Evolutionary conservation across 495 filamentous ascomycete genomes (phyloP), one percentile per base, ranked within the genome.

Genomic region (Cryomyces minteri): DNA sequence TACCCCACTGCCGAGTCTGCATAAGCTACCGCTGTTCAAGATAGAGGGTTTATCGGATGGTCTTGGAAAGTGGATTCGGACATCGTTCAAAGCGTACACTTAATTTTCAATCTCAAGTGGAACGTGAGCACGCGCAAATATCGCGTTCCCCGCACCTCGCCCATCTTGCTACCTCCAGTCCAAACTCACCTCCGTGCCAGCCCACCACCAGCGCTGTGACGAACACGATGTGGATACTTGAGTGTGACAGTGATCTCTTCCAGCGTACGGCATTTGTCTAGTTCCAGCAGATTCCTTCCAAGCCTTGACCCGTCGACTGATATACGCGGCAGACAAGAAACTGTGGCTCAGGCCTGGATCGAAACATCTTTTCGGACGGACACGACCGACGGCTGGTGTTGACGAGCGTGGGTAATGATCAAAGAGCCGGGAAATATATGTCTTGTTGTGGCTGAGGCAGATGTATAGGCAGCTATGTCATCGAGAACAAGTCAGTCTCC

Each of bases 401-500:
- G 45, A 53, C 18, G 38, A 10, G 6, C 36, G 42, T 10, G 40
- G 40, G 9, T 10, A 11, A 18, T 12, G n/a, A 41, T 12, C 28
- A 9, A 9, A 14, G 8, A 11, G 25, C 9, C 9, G 40, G 8
- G 25, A 8, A 41, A 41, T 41, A 30, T 18, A n/a, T 1, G 28
- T 1, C 4, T 9, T 9, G 28, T 9, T 10, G 28, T 14, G 9
- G 34, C 34, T 38, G 12, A 38, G 34, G 9, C 9, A 38, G 40
- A 41, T 4, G 30, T 14, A 62, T 54, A 74, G 59, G 64, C 69
- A 63, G 72, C 54, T 55, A 77, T 77, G 58, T 59, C 44, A 70
- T 84, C 62, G 43, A 69, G 5, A 67, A 86, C 46, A 79, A 81
- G 49, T 76, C 76, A 5, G 78, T 98, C 42, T 98, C 90, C n/a